Conservation (phyloP, 2,329 filamentous ascomycete species). For the Colletotrichum limetticola region DNA sequence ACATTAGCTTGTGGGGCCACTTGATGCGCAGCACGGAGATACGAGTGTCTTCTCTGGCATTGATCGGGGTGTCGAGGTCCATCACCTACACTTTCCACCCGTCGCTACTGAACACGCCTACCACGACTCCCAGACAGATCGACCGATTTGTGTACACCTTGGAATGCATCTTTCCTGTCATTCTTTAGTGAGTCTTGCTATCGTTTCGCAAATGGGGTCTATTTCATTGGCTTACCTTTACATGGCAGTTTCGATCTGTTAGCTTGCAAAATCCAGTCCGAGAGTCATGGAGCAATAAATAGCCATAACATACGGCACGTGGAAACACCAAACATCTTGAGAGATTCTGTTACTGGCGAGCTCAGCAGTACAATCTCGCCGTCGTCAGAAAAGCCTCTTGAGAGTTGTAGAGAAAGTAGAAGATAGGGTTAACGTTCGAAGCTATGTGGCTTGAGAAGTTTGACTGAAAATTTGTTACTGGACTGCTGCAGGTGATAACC, state of each 20-base stretch:
- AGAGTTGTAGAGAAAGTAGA: not conserved
- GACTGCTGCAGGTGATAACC: not conserved
- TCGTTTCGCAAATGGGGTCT: too few species aligned
- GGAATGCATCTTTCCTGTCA: not conserved
- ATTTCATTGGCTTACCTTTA: not conserved
- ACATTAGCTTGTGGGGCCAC: not conserved
- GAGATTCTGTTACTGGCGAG: not conserved
- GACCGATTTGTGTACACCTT: not conserved
- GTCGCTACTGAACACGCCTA: not conserved
- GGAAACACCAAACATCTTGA: not conserved
- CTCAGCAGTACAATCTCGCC: not conserved
- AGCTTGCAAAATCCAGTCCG: not conserved
- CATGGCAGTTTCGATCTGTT: not conserved
- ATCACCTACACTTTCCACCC: not conserved
- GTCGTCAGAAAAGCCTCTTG: not conserved
- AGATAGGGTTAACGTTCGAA: not conserved
- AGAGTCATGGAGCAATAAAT: not conserved
- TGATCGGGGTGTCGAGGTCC: not conserved
- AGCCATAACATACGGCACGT: not conserved
- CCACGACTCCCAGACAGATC: not conserved
- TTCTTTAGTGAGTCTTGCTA: not conserved
- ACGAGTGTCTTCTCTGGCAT: not conserved
- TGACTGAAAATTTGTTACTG: not conserved
- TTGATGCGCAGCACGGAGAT: not conserved
- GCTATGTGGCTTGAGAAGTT: not conserved